Conservation (phyloP, 2,329 filamentous ascomycete genomes). For the Claviceps spartinae region DNA sequence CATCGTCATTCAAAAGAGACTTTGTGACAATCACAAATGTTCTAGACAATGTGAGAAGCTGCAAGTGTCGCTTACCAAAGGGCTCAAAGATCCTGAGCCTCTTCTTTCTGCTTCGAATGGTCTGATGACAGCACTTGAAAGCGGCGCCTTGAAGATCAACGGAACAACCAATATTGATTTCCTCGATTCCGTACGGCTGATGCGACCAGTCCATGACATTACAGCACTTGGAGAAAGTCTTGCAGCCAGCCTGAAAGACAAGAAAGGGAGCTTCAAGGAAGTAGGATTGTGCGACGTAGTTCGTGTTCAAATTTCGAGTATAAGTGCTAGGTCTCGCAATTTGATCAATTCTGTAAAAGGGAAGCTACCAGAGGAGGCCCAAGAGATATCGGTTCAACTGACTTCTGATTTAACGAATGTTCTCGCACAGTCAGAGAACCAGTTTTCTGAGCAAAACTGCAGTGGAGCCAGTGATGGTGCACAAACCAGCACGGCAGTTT, state of each 20-base stretch:
- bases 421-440: neutral
- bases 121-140: neutral
- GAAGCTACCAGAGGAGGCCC: neutral
- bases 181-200: neutral
- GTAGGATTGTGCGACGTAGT: neutral
- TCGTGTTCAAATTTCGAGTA: neutral
- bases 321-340: neutral
- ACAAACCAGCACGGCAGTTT: neutral
- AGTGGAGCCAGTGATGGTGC: neutral
- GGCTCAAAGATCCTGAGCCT: neutral
- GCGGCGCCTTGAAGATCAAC: neutral
- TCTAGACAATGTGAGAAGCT: neutral
- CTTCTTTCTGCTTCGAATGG: slow-evolving; percentile 1
- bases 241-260: neutral
- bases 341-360: neutral
- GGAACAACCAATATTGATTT: neutral
- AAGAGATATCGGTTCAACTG: neutral
- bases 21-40: neutral
- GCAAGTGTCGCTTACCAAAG: neutral
- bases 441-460: neutral
- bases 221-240: neutral
- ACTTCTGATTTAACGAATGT: neutral
- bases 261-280: neutral
- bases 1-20: neutral
- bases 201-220: neutral